Evolutionary conservation across 192 early-diverging fungal species (phyloP).

Genomic region (Entrophospora sp.): DNA sequence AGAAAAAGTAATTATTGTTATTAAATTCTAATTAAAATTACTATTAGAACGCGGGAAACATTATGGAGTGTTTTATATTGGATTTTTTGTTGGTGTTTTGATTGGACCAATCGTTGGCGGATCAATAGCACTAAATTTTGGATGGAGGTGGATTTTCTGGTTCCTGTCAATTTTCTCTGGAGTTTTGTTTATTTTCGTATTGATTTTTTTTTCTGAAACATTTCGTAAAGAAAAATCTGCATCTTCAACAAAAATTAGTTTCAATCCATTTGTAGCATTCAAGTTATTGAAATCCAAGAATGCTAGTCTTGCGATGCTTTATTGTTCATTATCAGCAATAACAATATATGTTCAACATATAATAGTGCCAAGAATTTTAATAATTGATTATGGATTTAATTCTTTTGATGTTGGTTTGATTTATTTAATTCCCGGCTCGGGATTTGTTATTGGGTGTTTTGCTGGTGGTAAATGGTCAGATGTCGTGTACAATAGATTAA

Average conservation of each 20-base stretch:
- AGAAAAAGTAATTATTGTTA: not conserved
- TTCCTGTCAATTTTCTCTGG: slow-evolving; percentile 23
- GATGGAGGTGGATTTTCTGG: slow-evolving; percentile 30
- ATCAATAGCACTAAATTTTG: not conserved
- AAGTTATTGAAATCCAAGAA: not conserved
- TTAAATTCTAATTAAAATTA: not conserved
- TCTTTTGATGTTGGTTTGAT: not conserved
- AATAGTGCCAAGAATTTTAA: not conserved
- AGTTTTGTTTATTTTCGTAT: not conserved
- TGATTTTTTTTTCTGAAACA: slow-evolving; percentile 12
- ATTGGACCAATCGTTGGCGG: slow-evolving; percentile 33
- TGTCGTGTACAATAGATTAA: not conserved
- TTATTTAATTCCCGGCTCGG: not conserved
- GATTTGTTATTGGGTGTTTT: slow-evolving; percentile 3
- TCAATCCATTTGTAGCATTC: not conserved
- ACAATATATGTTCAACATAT: not conserved
- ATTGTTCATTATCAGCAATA: not conserved
- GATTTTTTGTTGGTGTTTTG: slow-evolving; percentile 26
- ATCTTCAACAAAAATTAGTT: not conserved
- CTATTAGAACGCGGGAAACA: slow-evolving; percentile 25
- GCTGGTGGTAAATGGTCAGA: slow-evolving; percentile 3
- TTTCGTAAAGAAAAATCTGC: not conserved
- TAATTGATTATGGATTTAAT: not conserved
- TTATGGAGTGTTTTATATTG: slow-evolving; percentile 30
- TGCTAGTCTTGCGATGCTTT: not conserved